Conservation (phyloP, 73 alveolate genomes). For the Paramecium biaurelia region DNA sequence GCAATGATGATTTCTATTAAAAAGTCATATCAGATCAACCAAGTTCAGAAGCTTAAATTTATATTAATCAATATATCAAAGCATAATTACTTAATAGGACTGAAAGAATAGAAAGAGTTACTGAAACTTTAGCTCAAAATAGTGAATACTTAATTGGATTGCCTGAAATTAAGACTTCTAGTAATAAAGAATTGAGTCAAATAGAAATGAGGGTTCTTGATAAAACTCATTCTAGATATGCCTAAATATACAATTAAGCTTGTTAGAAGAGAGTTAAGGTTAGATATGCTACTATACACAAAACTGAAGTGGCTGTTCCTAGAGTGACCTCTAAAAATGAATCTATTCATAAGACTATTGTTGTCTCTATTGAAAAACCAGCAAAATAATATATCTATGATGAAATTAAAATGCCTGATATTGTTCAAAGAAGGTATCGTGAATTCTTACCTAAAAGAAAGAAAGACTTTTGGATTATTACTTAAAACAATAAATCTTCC, state of each 20-base stretch:
- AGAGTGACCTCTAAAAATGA: constrained; percentile 7
- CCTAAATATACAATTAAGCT: background rate
- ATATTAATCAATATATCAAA: background rate
- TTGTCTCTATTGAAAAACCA: background rate
- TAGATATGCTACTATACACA: constrained; percentile 25
- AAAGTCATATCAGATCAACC: background rate
- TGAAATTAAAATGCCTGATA: background rate
- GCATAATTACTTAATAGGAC: background rate
- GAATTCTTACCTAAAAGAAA: background rate
- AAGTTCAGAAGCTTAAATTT: background rate
- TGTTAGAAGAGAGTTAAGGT: background rate
- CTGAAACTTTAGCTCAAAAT: constrained; percentile 15
- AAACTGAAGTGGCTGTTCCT: background rate
- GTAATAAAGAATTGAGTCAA: background rate
- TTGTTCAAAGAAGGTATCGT: background rate
- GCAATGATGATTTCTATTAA: constrained; percentile 11
- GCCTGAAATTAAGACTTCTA: background rate
- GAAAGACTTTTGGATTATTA: background rate
- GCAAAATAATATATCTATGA: background rate
- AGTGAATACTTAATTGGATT: background rate
- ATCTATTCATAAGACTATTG: background rate
- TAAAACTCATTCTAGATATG: constrained; percentile 25
- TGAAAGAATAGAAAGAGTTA: background rate
- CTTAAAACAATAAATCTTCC: background rate
- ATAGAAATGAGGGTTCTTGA: background rate